Percentiles rank a stretch among this genome's conserved stretches.
Conservation (phyloP, 1,139 yeast genomes). For the Pichia sp. region DNA sequence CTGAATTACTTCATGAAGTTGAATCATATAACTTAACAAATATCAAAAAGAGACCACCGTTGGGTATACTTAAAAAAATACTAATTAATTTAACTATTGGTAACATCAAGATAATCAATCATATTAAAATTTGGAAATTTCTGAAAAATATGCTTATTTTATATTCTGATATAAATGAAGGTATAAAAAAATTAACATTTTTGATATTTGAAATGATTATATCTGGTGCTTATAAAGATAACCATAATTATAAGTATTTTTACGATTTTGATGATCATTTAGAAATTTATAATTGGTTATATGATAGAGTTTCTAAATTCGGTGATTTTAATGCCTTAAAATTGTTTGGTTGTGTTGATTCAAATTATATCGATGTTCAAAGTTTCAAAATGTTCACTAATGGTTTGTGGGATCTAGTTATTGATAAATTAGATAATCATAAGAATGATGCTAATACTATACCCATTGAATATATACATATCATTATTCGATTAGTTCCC, state of each 20-base stretch:
- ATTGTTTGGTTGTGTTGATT: constrained; percentile 2
- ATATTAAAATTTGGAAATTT: constrained; percentile 2
- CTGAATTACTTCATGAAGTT: constrained; percentile 24
- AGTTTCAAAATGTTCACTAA: background rate
- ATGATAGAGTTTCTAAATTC: background rate
- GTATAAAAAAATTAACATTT: background rate
- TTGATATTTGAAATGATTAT: background rate
- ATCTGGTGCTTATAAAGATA: background rate
- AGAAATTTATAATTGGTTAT: background rate
- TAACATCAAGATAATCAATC: constrained; percentile 35
- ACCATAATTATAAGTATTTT: background rate
- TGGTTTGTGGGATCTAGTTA: constrained; percentile 1
- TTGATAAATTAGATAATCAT: background rate
- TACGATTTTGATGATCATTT: background rate
- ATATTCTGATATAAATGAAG: background rate
- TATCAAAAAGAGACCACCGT: constrained; percentile 11
- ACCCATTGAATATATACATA: constrained; percentile 1
- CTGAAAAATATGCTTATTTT: background rate
- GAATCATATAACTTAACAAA: constrained; percentile 6
- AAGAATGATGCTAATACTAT: background rate
- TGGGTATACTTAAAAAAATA: constrained; percentile 60
- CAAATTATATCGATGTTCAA: background rate
- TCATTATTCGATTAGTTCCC: background rate
- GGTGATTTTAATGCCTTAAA: constrained; percentile 2
- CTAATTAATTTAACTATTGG: constrained; percentile 82